Percentiles rank a stretch among this genome's conserved stretches.
Evolutionary conservation across 768 basidiomycete species (phyloP).

Genomic region (Phlebiopsis flavidoalba): DNA sequence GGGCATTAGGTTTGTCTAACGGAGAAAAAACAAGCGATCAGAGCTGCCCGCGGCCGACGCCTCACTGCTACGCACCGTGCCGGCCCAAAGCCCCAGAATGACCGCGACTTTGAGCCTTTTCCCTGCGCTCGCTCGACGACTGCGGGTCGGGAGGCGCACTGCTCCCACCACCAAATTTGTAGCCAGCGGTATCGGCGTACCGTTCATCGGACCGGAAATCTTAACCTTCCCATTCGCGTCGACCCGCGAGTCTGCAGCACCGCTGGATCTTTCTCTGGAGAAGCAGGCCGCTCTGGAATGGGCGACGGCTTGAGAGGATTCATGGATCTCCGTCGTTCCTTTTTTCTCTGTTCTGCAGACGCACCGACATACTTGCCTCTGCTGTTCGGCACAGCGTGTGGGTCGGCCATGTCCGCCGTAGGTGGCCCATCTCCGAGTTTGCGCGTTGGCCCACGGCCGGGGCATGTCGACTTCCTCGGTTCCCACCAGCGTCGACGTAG

Average conservation of each 20-base stretch:
- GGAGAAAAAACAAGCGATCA: constrained; percentile 1
- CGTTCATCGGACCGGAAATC: constrained; percentile 86
- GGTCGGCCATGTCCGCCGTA: constrained; percentile 61
- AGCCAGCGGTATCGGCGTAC: constrained; percentile 78
- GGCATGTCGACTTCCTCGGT: constrained; percentile 25
- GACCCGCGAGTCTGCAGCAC: constrained; percentile 41
- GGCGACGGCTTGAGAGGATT: constrained; percentile 57
- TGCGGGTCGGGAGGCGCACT: constrained; percentile 30
- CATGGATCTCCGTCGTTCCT: constrained; percentile 58
- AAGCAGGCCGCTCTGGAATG: constrained; percentile 34
- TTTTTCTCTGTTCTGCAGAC: constrained; percentile 54
- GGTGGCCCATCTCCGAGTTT: constrained; percentile 79
- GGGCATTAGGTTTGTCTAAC: constrained; percentile 31
- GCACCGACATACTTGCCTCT: constrained; percentile 34
- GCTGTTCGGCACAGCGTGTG: constrained; percentile 21
- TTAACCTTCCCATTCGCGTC: constrained; percentile 65
- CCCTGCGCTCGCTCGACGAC: constrained; percentile 60
- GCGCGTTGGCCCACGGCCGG: constrained; percentile 45
- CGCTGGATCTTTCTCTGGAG: constrained; percentile 40
- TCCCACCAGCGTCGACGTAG: constrained; percentile 39
- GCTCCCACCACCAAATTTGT: constrained; percentile 86
- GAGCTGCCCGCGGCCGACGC: neutral
- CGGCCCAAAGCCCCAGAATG: constrained; percentile 89
- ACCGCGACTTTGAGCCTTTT: constrained; percentile 90
- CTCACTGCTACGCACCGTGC: constrained; percentile 31